phyloP scores from a whole-genome alignment of 2,329 filamentous ascomycete genomes.

The Ophiostoma piceae region DNA sequence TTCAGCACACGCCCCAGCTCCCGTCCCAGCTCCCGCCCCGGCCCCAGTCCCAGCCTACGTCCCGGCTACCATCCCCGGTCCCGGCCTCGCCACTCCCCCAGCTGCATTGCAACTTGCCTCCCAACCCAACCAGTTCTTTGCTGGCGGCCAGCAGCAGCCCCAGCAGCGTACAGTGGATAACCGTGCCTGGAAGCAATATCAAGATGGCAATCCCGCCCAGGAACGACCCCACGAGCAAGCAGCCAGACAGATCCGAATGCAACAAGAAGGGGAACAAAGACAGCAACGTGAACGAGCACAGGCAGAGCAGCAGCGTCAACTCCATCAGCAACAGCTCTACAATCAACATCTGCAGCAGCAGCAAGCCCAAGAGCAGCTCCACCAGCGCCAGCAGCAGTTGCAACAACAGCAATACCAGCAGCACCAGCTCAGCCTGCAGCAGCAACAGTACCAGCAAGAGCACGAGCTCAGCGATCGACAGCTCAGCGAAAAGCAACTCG shows the following conservation, averaged over 20 bases:
- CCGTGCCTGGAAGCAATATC: not conserved
- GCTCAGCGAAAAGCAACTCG: not conserved
- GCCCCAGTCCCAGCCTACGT: not conserved
- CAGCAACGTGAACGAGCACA: conserved; percentile 8
- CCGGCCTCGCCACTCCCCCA: not conserved
- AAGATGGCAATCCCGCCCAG: not conserved
- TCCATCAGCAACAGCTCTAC: conserved; percentile 4
- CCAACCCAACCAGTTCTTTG: not conserved
- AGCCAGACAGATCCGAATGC: conserved; percentile 5
- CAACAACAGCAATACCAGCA: not conserved
- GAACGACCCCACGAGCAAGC: not conserved
- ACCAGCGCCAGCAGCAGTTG: not conserved
- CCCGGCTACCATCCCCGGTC: not conserved
- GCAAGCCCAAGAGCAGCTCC: too few relatives aligned
- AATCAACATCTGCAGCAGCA: conserved; percentile 5
- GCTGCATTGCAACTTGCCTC: not conserved
- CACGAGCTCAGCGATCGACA: not conserved
- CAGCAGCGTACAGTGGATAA: not conserved
- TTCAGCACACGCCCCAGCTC: not conserved
- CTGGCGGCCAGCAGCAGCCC: not conserved
- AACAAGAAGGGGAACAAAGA: conserved; percentile 6
- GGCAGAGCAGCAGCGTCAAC: not conserved
- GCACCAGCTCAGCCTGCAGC: not conserved
- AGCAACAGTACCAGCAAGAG: not conserved
- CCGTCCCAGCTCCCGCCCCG: not conserved